Conservation (phyloP, 192 early-diverging fungal genomes). For the Podila minutissima region DNA sequence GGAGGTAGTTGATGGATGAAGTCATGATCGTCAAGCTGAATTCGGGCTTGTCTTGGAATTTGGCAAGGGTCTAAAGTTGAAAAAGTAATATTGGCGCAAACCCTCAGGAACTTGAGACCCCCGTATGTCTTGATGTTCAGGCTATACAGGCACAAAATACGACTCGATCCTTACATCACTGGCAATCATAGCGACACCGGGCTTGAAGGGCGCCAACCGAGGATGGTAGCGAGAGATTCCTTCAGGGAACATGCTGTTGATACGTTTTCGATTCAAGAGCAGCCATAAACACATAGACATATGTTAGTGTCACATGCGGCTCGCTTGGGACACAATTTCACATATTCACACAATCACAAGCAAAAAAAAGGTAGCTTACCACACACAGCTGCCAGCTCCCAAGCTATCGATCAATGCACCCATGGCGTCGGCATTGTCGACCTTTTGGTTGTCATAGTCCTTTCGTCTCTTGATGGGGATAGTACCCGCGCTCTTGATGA, state of each 20-base stretch:
- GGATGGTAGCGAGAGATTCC: slow-evolving; percentile 51
- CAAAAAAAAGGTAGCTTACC: slow-evolving; percentile 21
- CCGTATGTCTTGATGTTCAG: not conserved
- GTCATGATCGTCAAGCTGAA: slow-evolving; percentile 52
- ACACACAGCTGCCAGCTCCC: slow-evolving; percentile 33
- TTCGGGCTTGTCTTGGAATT: slow-evolving; percentile 38
- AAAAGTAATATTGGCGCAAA: not conserved
- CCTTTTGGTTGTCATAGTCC: slow-evolving; percentile 40
- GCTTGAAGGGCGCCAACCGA: slow-evolving; percentile 49
- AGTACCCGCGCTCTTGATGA: slow-evolving; percentile 49
- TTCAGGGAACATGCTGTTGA: slow-evolving; percentile 50
- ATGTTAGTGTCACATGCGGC: slow-evolving; percentile 1
- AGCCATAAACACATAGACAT: not conserved
- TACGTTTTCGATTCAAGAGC: not conserved
- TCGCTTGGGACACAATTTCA: too few relatives aligned
- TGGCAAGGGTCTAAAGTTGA: slow-evolving; percentile 33
- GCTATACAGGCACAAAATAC: not conserved
- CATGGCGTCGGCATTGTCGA: slow-evolving; percentile 25
- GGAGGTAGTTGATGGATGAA: slow-evolving; percentile 47
- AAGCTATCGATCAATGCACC: slow-evolving; percentile 31
- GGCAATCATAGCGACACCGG: slow-evolving; percentile 53
- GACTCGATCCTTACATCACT: slow-evolving; percentile 44
- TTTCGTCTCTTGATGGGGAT: slow-evolving; percentile 52
- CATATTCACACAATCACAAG: not conserved
- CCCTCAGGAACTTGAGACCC: not conserved